Evolutionary conservation across 768 basidiomycete genomes (phyloP), one percentile per base, ranked within the genome.

Genomic region (Mycena olivaceomarginata): DNA sequence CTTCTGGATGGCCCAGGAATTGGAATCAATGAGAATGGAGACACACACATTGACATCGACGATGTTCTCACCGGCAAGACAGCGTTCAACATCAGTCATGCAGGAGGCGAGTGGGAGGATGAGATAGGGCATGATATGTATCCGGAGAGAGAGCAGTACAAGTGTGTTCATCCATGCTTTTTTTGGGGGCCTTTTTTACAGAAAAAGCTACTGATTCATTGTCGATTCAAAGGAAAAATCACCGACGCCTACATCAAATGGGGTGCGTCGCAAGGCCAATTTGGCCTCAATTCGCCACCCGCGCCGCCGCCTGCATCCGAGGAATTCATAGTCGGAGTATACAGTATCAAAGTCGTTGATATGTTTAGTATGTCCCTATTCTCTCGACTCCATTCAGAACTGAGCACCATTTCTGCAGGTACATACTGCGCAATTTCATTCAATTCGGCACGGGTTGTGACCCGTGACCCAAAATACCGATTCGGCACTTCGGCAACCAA

Each of bases 261-360:
- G 66, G 66, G 66, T 31, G 22, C 66, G 37, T 31, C 45, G 3
- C 66, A 67, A 39, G 66, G 66, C n/a, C 6, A 48, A n/a, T 51
- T 6, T 18, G 66, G 66, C 8, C 10, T 48, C 12, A 25, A 67
- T 37, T 10, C 39, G 7, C 40, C 63, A 15, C 4, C 2, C 4
- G 66, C 4, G 2, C 46, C 46, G 1, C 66, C 66, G 13, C 6
- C 12, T 2, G 31, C 31, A 0, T 4, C 46, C 3, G 15, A 51
- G 6, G 46, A 20, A 15, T 12, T 3, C 13, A 18, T 51, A 0
- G 46, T 51, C 3, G 39, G 40, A 12, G 11, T 2, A 0, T 66
- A 67, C n/a, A 15, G 25, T 10, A n/a, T 66, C 22, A 66, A 48
- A 15, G 66, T 67, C 16, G 31, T 67, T 11, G 66, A 67, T 18